Percentiles rank a stretch among this genome's conserved stretches.
Conservation (phyloP, 805 yeast genomes). For the Jamesozyma gamospora region DNA sequence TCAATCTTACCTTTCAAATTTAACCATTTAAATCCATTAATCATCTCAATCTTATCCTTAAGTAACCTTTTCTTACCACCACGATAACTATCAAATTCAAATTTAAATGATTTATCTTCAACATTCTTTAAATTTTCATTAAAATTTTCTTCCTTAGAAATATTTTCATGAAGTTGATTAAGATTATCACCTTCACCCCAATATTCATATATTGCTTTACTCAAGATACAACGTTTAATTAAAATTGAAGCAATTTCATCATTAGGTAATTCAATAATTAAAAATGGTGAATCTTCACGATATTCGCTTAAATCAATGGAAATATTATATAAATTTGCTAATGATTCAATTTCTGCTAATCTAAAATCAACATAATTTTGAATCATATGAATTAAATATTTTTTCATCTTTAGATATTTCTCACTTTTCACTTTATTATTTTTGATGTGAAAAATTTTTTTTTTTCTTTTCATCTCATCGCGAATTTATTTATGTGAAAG, state of each 20-base stretch:
- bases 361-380: conserved; percentile 76
- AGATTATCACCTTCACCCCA: conserved; percentile 64
- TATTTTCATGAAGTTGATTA: conserved; percentile 46
- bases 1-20: conserved; percentile 67
- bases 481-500: too few relatives aligned
- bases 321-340: conserved; percentile 57
- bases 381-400: conserved; percentile 73
- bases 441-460: too few relatives aligned
- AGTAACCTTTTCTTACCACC: conserved; percentile 43
- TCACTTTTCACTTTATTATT: too few relatives aligned
- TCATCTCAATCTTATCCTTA: conserved; percentile 41
- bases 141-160: conserved; percentile 23
- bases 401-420: conserved; percentile 14
- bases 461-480: too few relatives aligned
- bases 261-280: conserved; percentile 53
- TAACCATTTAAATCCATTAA: conserved; percentile 63
- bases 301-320: conserved; percentile 51
- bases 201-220: conserved; percentile 65
- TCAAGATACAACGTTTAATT: conserved; percentile 57
- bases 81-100: conserved; percentile 69
- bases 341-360: conserved; percentile 69
- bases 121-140: conserved; percentile 23
- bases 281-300: conserved; percentile 54
- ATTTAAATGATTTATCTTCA: conserved; percentile 53
- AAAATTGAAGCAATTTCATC: conserved; percentile 60